Evolutionary conservation across 1,139 yeast genomes (phyloP), one percentile per base, ranked within the genome.

Genomic region (Candida sp.): DNA sequence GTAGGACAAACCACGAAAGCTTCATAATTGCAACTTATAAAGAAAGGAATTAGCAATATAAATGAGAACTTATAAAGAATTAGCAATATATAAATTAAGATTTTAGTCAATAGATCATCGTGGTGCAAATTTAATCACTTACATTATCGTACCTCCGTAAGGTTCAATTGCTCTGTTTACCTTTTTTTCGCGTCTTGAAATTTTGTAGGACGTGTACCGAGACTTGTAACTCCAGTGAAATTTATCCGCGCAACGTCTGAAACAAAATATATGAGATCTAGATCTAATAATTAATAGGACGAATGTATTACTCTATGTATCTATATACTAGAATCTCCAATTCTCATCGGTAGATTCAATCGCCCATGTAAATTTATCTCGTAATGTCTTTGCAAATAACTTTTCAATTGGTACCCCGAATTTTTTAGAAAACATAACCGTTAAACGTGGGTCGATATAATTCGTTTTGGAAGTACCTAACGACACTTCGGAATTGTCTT

Each of bases 301-400:
- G 29, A 25, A 25, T 11, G 11, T 33, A 12, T 8, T 33, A 33
- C 7, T 25, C 29, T 25, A 25, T 8, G 11, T 25, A 25, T 22
- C 29, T 25, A 25, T 25, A 25, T 37, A 15, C 19, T 62, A 89
- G 58, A 90, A 90, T 53, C 81, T 75, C 99, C 99, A 91, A 56
- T 88, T 70, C 52, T 81, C 89, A 60, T 87, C 97, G 4, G 84
- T 91, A 41, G 93, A 83, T 61, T 91, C 95, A 45, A 91, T 85
- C 22, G 99, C 98, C 99, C 99, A 91, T 43, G 81, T 84, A 66
- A 91, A 91, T 70, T 91, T 91, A 38, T 91, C 97, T 50, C 98
- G 74, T 51, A 91, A 72, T 0, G 98, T 87, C 66, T 89, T 90
- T 22, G 97, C 86, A 55, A 93, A 90, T 43, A 93, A 75, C 65